Conservation (phyloP, 805 yeast species). For the Wickerhamiella slavikovae region DNA sequence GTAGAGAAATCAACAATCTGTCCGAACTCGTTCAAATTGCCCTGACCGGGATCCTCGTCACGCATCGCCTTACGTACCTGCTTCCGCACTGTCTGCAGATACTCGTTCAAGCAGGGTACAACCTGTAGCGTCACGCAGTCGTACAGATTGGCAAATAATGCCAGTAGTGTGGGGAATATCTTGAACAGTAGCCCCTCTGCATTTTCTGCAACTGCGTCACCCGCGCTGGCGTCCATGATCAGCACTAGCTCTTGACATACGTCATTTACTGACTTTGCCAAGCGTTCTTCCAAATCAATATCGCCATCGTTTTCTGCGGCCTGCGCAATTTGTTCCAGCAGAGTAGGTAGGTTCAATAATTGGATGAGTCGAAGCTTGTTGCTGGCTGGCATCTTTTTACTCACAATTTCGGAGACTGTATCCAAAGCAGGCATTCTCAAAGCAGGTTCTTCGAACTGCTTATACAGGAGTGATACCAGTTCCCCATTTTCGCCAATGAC, state of each 20-base stretch:
- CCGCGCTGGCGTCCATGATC: constrained; percentile 38
- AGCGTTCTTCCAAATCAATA: constrained; percentile 50
- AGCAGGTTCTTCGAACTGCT: constrained; percentile 30
- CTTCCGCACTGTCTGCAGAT: constrained; percentile 39
- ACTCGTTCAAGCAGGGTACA: constrained; percentile 60
- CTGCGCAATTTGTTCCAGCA: constrained; percentile 21
- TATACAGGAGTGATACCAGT: constrained; percentile 31
- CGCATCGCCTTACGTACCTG: constrained; percentile 24
- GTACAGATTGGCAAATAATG: constrained; percentile 57
- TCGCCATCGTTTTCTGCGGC: constrained; percentile 18
- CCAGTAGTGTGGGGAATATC: constrained; percentile 52
- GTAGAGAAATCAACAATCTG: constrained; percentile 13
- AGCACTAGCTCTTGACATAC: constrained; percentile 60
- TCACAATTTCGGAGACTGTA: constrained; percentile 40
- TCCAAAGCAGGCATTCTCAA: constrained; percentile 33
- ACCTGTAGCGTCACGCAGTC: constrained; percentile 78
- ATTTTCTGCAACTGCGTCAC: constrained; percentile 12
- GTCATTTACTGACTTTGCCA: constrained; percentile 53
- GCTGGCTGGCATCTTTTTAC: constrained; percentile 59
- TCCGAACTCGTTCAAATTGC: constrained; percentile 15
- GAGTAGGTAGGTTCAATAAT: constrained; percentile 44
- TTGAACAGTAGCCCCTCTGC: constrained; percentile 30
- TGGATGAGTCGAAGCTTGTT: constrained; percentile 50
- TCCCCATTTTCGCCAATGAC: constrained; percentile 37
- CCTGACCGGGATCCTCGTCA: constrained; percentile 20